Conservation (phyloP, 768 basidiomycete species). For the Mycena albidolilacea region DNA sequence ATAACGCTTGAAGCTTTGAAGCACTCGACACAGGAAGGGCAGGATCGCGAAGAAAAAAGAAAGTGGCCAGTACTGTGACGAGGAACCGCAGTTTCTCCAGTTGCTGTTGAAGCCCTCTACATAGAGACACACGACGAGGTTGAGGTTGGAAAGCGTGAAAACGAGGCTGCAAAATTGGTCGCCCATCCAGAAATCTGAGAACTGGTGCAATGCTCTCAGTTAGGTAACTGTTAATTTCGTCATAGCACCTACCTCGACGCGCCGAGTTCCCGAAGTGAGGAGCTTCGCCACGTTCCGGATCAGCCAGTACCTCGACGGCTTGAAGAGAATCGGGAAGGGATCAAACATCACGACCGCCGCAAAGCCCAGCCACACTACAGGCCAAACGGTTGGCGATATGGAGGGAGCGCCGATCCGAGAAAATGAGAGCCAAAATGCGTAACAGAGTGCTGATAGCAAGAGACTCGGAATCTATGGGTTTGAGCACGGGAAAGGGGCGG, state of each 20-base stretch:
- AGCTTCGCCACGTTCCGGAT: slow-evolving; percentile 74
- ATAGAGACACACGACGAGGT: slow-evolving; percentile 84
- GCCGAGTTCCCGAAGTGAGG: slow-evolving; percentile 75
- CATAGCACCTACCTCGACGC: slow-evolving; percentile 76
- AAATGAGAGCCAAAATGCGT: slow-evolving; percentile 91
- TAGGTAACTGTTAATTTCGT: background rate
- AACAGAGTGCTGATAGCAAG: slow-evolving; percentile 79
- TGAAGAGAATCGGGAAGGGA: slow-evolving; percentile 79
- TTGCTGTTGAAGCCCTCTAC: slow-evolving; percentile 63
- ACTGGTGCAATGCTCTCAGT: slow-evolving; percentile 56
- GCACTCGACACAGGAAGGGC: slow-evolving; percentile 82
- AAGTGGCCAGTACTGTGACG: slow-evolving; percentile 70
- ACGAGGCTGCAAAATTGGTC: slow-evolving; percentile 88
- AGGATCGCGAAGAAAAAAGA: slow-evolving; percentile 72
- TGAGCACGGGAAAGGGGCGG: slow-evolving; percentile 3
- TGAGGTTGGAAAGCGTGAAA: slow-evolving; percentile 82
- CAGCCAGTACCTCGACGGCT: slow-evolving; percentile 86
- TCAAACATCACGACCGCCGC: slow-evolving; percentile 73
- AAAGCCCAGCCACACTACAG: slow-evolving; percentile 84
- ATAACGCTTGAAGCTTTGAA: slow-evolving; percentile 92
- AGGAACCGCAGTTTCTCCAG: slow-evolving; percentile 64
- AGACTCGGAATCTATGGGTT: slow-evolving; percentile 79
- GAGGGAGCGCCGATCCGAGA: slow-evolving; percentile 66
- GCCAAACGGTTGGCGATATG: slow-evolving; percentile 83
- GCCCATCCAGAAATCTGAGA: slow-evolving; percentile 92